Evolutionary conservation across 805 yeast species (phyloP).

Genomic region (Candida gorgasii): DNA sequence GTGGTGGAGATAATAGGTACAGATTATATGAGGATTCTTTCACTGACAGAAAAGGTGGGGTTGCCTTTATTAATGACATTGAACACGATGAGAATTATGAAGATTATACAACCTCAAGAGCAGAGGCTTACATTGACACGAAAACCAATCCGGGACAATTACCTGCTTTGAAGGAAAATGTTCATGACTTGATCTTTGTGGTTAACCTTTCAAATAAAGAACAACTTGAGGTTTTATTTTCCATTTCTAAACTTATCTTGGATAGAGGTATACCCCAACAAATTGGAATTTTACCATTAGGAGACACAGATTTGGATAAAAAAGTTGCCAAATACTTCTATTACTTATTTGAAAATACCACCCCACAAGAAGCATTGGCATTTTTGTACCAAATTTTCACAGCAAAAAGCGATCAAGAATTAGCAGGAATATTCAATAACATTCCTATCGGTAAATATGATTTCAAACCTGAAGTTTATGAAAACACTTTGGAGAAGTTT

Average conservation of each 20-base stretch:
- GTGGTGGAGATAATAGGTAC: conserved; percentile 41
- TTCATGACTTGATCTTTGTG: conserved; percentile 72
- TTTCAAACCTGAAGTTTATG: conserved; percentile 19
- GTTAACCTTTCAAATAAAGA: conserved; percentile 56
- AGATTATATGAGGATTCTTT: conserved; percentile 29
- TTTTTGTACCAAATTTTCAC: conserved; percentile 39
- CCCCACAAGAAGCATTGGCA: conserved; percentile 37
- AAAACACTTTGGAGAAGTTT: conserved; percentile 24
- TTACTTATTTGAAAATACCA: conserved; percentile 31
- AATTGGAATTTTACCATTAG: conserved; percentile 77
- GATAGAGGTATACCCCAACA: conserved; percentile 70
- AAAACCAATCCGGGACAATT: conserved; percentile 51
- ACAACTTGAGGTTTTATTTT: conserved; percentile 51
- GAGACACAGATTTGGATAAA: conserved; percentile 28
- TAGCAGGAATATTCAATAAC: conserved; percentile 17
- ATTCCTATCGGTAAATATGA: conserved; percentile 19
- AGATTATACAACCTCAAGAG: conserved; percentile 41
- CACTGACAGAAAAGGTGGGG: conserved; percentile 30
- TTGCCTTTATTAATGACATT: conserved; percentile 77
- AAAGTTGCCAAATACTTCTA: conserved; percentile 33
- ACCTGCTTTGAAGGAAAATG: conserved; percentile 70
- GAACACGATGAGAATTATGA: conserved; percentile 60
- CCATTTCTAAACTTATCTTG: conserved; percentile 51
- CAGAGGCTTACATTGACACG: conserved; percentile 42
- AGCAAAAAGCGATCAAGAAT: conserved; percentile 25